A percentile compares a stretch with the other conserved stretches of the same genome.
Evolutionary conservation across 1,284 basidiomycete genomes (phyloP).

Genomic region (Omphalotus olearius): DNA sequence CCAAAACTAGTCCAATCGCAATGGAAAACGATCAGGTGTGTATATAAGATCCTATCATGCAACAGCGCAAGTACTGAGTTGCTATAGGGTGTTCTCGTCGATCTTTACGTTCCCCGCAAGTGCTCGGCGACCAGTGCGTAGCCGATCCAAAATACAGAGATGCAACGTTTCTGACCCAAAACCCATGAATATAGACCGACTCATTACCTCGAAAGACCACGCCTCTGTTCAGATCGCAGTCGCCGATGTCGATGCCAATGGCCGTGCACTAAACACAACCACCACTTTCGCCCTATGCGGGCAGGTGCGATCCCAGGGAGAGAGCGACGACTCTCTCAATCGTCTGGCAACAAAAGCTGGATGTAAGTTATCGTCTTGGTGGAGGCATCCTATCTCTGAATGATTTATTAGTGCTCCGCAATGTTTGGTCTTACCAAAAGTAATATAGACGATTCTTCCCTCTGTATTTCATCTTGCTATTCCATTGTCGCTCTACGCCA

Average conservation of each 20-base stretch:
- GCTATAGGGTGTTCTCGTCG: conserved; percentile 90
- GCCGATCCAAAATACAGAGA: conserved; percentile 8
- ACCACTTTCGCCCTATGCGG: conserved; percentile 95
- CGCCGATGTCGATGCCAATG: conserved; percentile 92
- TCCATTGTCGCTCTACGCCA: background rate
- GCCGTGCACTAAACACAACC: conserved; percentile 82
- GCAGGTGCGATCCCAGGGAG: conserved; percentile 90
- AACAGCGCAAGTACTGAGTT: conserved; percentile 8
- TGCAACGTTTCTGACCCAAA: conserved; percentile 13
- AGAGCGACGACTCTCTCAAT: conserved; percentile 97
- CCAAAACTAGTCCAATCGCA: conserved; percentile 27
- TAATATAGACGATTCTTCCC: conserved; percentile 26
- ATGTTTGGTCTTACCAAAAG: conserved; percentile 77
- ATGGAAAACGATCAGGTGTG: conserved; percentile 82
- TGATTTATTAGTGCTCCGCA: conserved; percentile 54
- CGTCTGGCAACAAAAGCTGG: conserved; percentile 94
- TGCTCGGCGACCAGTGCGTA: conserved; percentile 91
- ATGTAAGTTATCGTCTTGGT: conserved; percentile 56
- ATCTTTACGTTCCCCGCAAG: conserved; percentile 99
- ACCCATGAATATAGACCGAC: conserved; percentile 59
- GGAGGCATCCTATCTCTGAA: conserved; percentile 3
- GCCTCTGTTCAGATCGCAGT: conserved; percentile 97
- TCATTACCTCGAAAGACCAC: conserved; percentile 99
- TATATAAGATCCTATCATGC: conserved; percentile 14
- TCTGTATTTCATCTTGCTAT: conserved; percentile 3